phyloP scores from a whole-genome alignment of 805 yeast species.

The Diddensiella caesifluorescens region DNA sequence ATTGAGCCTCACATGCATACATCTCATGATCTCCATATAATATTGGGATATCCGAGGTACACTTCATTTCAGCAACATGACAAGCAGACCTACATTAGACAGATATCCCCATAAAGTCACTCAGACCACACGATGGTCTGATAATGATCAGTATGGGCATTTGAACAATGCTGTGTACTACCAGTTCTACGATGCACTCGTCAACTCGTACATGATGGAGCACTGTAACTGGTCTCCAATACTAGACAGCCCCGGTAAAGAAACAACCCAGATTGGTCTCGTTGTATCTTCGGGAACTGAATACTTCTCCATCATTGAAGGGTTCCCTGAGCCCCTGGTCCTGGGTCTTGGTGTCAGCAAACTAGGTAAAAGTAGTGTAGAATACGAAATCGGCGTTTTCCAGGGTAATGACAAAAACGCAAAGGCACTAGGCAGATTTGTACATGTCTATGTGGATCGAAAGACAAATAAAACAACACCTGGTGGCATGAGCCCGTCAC shows the following conservation, averaged over 20 bases:
- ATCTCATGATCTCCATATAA: background rate
- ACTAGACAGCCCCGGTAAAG: slow-evolving; percentile 9
- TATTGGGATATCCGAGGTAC: background rate
- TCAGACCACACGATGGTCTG: slow-evolving; percentile 25
- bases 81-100: slow-evolving; percentile 14
- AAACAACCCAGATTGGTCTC: slow-evolving; percentile 21
- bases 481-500: slow-evolving; percentile 16
- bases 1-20: background rate
- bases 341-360: slow-evolving; percentile 26
- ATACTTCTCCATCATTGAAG: slow-evolving; percentile 25
- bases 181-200: slow-evolving; percentile 20
- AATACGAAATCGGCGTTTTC: slow-evolving; percentile 29
- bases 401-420: slow-evolving; percentile 22
- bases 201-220: slow-evolving; percentile 22
- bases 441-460: slow-evolving; percentile 28
- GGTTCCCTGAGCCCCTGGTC: slow-evolving; percentile 26
- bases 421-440: slow-evolving; percentile 27
- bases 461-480: slow-evolving; percentile 21
- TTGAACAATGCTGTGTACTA: slow-evolving; percentile 28
- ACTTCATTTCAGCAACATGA: background rate
- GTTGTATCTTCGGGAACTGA: slow-evolving; percentile 28
- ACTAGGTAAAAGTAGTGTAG: slow-evolving; percentile 26
- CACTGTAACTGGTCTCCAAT: slow-evolving; percentile 20
- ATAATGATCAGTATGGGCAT: slow-evolving; percentile 29
- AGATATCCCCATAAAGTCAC: slow-evolving; percentile 18